These are phyloP conservation scores for Oryza coarctata DNA, from an alignment of 176 grass and related monocot species.

Conservation along the genomic window DNA sequence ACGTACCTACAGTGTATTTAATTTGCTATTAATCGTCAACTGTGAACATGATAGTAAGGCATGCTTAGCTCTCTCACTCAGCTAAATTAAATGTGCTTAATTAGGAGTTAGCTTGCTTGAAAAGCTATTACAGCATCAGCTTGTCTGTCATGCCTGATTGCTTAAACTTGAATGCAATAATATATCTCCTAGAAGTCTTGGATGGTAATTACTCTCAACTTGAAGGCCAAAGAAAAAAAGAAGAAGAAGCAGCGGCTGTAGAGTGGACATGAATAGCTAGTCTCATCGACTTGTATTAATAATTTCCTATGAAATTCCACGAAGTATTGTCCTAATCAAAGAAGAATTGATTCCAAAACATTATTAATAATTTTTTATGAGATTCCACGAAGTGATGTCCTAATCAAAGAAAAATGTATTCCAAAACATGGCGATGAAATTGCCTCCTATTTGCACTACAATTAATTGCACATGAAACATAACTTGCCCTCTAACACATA, in stretches of 20 bases:
- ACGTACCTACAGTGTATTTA: neutral
- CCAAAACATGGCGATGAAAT: neutral
- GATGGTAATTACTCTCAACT: neutral
- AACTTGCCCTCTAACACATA: neutral
- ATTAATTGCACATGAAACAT: neutral
- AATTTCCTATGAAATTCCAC: neutral
- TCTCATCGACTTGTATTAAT: neutral
- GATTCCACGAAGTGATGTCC: neutral
- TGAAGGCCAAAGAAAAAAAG: neutral
- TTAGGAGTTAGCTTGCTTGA: neutral
- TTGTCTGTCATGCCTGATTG: neutral
- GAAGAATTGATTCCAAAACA: neutral
- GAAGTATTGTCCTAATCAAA: neutral
- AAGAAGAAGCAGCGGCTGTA: neutral
- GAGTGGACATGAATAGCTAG: neutral
- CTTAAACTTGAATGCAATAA: neutral
- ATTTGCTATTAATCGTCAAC: neutral
- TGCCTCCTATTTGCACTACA: neutral
- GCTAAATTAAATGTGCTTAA: neutral
- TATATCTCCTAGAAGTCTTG: neutral
- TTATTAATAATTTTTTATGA: too few relatives aligned
- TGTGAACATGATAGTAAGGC: neutral
- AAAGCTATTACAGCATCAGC: neutral
- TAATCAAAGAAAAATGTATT: neutral
- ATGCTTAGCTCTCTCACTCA: neutral